Percentiles rank a stretch among this genome's conserved stretches.
These are phyloP conservation scores for Ajuga chamaepitys DNA, from an alignment of 257 asterid species.

Conservation along the genomic window DNA sequence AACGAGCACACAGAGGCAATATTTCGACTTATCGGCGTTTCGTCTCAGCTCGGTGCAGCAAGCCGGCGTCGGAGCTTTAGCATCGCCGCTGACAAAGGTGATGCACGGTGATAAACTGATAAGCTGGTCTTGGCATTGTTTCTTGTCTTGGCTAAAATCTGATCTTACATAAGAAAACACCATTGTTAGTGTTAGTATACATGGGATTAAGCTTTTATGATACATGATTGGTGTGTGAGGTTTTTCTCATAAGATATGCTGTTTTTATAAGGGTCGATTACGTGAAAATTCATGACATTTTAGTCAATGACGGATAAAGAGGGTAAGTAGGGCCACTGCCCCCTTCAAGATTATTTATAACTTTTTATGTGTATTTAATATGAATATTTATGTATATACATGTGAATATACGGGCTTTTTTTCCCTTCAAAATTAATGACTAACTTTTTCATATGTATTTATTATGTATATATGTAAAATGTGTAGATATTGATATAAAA, in stretches of 20 bases:
- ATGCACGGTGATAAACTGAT: constrained; percentile 28
- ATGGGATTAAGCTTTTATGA: neutral
- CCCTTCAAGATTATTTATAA: too few relatives aligned
- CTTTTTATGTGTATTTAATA: too few relatives aligned
- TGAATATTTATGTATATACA: too few relatives aligned
- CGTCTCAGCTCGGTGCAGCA: constrained; percentile 34
- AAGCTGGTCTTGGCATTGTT: constrained; percentile 29
- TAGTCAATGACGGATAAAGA: too few relatives aligned
- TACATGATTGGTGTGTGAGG: constrained; percentile 2
- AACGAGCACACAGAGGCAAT: constrained; percentile 35
- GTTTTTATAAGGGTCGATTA: neutral
- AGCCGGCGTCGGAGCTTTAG: constrained; percentile 21
- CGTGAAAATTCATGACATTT: too few relatives aligned
- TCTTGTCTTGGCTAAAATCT: constrained; percentile 31
- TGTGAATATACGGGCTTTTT: too few relatives aligned
- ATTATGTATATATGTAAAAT: too few relatives aligned
- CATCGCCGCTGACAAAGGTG: constrained; percentile 26
- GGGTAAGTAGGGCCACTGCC: too few relatives aligned
- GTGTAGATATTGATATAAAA: too few relatives aligned
- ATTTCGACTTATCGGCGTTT: constrained; percentile 14
- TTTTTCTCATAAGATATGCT: neutral
- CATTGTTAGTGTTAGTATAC: neutral
- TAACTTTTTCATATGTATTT: too few relatives aligned
- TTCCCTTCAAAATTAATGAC: too few relatives aligned
- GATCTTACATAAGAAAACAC: constrained; percentile 17